Conservation (phyloP, 768 basidiomycete genomes). For the Cubamyces lactineus region DNA sequence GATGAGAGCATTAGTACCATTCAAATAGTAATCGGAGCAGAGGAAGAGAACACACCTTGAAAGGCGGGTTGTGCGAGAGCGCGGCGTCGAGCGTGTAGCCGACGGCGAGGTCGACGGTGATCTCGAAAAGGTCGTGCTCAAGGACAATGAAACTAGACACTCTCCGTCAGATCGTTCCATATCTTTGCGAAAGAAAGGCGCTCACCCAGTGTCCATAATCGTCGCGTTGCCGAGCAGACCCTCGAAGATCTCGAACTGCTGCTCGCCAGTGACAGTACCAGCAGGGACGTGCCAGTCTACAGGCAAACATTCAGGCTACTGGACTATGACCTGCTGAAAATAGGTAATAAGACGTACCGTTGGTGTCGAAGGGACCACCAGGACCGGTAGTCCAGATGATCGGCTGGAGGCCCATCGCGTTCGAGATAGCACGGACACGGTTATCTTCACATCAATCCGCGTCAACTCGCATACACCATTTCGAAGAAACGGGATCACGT, state of each 20-base stretch:
- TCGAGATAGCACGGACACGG: conserved; percentile 86
- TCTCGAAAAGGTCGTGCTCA: conserved; percentile 82
- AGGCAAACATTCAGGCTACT: conserved; percentile 8
- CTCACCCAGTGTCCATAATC: conserved; percentile 59
- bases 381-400: conserved; percentile 86
- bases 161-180: not conserved
- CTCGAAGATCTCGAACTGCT: conserved; percentile 71
- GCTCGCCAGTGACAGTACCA: conserved; percentile 67
- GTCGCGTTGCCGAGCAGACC: conserved; percentile 73
- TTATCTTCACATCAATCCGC: conserved; percentile 55
- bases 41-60: conserved; percentile 51
- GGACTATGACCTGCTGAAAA: not conserved
- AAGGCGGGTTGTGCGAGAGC: conserved; percentile 60
- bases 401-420: conserved; percentile 91
- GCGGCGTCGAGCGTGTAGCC: conserved; percentile 86
- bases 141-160: conserved; percentile 80
- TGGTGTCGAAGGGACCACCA: conserved; percentile 65
- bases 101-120: conserved; percentile 88
- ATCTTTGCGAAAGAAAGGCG: not conserved
- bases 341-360: conserved; percentile 47
- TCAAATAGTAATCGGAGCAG: not conserved
- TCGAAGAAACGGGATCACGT: conserved; percentile 3
- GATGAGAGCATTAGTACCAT: not conserved
- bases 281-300: conserved; percentile 88
- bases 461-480: not conserved